Evolutionary conservation across 2,329 filamentous ascomycete species (phyloP).

Genomic region (Stagonosporopsis vannaccii): DNA sequence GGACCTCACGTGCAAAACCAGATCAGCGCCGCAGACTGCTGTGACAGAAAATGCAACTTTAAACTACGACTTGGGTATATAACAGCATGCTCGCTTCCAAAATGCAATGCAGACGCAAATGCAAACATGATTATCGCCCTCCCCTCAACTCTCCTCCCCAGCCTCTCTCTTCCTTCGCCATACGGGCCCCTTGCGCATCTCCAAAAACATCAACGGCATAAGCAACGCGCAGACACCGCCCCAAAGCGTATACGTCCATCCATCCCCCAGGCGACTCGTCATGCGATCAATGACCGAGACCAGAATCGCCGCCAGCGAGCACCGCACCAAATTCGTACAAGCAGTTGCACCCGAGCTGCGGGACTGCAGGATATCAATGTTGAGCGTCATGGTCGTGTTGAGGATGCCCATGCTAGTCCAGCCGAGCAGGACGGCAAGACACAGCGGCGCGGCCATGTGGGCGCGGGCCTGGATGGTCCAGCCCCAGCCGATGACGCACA

Average conservation of each 20-base stretch:
- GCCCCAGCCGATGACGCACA: slow-evolving; percentile 37
- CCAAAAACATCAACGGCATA: slow-evolving; percentile 38
- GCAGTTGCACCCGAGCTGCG: slow-evolving; percentile 37
- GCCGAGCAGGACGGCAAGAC: slow-evolving; percentile 32
- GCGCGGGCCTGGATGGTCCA: slow-evolving; percentile 32
- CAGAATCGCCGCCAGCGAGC: slow-evolving; percentile 34
- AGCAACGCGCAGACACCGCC: slow-evolving; percentile 30
- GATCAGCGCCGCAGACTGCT: too few relatives aligned
- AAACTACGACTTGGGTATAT: slow-evolving; percentile 16
- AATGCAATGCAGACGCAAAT: background rate
- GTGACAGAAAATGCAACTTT: background rate
- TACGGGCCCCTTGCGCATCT: slow-evolving; percentile 36
- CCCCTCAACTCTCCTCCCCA: slow-evolving; percentile 15
- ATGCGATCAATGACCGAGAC: slow-evolving; percentile 38
- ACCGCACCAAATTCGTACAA: slow-evolving; percentile 38
- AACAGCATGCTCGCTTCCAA: slow-evolving; percentile 4
- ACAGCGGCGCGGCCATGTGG: slow-evolving; percentile 34
- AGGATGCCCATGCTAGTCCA: slow-evolving; percentile 39
- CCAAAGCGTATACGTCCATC: slow-evolving; percentile 41
- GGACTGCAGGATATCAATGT: slow-evolving; percentile 38
- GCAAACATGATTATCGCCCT: background rate
- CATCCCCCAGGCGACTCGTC: slow-evolving; percentile 28
- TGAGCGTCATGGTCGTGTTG: slow-evolving; percentile 41
- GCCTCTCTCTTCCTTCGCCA: slow-evolving; percentile 34
- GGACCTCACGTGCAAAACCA: too few relatives aligned